phyloP scores from a whole-genome alignment of 768 basidiomycete genomes.

The Tricholoma terreum region DNA sequence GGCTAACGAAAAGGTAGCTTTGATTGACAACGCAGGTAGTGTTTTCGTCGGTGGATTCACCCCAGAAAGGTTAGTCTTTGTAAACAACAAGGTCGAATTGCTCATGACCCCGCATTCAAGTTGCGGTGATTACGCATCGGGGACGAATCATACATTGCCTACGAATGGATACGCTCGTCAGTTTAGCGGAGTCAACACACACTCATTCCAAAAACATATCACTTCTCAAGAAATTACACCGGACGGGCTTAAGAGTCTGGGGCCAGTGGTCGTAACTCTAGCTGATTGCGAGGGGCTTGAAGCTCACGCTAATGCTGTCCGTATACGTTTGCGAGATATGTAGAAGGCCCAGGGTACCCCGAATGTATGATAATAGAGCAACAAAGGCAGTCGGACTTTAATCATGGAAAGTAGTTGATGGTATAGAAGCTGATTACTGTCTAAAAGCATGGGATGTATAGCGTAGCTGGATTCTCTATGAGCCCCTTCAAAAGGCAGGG shows the following conservation, averaged over 20 bases:
- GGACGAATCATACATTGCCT: slow-evolving; percentile 97
- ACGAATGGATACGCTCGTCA: slow-evolving; percentile 96
- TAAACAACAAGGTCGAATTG: background rate
- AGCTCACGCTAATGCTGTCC: slow-evolving; percentile 95
- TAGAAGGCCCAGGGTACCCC: background rate
- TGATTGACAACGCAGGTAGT: slow-evolving; percentile 90
- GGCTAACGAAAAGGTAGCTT: slow-evolving; percentile 58
- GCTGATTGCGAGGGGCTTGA: slow-evolving; percentile 95
- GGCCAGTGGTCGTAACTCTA: slow-evolving; percentile 83
- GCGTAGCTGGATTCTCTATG: background rate
- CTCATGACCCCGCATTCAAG: slow-evolving; percentile 37
- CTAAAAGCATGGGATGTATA: background rate
- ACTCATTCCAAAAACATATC: slow-evolving; percentile 98
- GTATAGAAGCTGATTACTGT: background rate
- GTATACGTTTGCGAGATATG: slow-evolving; percentile 59
- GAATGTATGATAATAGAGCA: background rate
- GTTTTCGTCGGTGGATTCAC: slow-evolving; percentile 95
- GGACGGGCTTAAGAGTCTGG: slow-evolving; percentile 72
- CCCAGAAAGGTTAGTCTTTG: slow-evolving; percentile 79
- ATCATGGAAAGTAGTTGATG: background rate
- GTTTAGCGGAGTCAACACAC: slow-evolving; percentile 97
- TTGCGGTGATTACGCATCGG: slow-evolving; percentile 98
- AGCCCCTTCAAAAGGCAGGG: slow-evolving; percentile 1
- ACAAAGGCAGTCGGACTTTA: background rate
- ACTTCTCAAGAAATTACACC: slow-evolving; percentile 91